phyloP scores from a whole-genome alignment of 1,139 yeast species.

The Taphrina pruni region DNA sequence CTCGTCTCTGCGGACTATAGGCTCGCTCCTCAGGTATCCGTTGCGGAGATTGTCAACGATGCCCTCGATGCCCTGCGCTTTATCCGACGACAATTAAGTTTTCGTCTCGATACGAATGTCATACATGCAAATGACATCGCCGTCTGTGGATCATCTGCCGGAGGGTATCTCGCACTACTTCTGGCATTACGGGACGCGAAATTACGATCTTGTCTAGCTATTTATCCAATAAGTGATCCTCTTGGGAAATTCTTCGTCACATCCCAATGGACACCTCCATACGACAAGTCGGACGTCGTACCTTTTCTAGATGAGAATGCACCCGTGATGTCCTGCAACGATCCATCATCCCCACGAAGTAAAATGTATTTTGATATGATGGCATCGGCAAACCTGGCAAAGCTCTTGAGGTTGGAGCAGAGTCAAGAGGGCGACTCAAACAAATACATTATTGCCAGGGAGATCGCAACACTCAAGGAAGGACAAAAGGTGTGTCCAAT shows the following conservation, averaged over 20 bases:
- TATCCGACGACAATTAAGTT: slow-evolving; percentile 24
- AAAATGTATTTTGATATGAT: slow-evolving; percentile 26
- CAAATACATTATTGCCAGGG: slow-evolving; percentile 8
- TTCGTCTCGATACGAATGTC: slow-evolving; percentile 47
- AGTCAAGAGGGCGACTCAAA: slow-evolving; percentile 9
- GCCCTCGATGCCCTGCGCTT: slow-evolving; percentile 51
- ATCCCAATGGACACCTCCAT: slow-evolving; percentile 4
- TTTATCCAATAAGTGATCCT: slow-evolving; percentile 31
- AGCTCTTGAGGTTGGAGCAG: slow-evolving; percentile 6
- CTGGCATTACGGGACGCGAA: slow-evolving; percentile 49
- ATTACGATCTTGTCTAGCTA: slow-evolving; percentile 24
- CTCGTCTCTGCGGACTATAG: slow-evolving; percentile 54
- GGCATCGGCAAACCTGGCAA: slow-evolving; percentile 21
- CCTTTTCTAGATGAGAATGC: slow-evolving; percentile 18
- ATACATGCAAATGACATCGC: slow-evolving; percentile 54
- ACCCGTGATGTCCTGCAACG: slow-evolving; percentile 16
- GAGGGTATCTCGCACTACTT: slow-evolving; percentile 58
- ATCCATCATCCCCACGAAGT: background rate
- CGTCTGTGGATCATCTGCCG: slow-evolving; percentile 60
- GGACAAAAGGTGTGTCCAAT: slow-evolving; percentile 13
- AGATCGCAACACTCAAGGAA: background rate
- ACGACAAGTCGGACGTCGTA: background rate
- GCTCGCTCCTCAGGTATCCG: slow-evolving; percentile 58
- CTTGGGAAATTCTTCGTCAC: slow-evolving; percentile 17
- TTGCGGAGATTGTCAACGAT: slow-evolving; percentile 59